Conservation (phyloP, 2,329 filamentous ascomycete genomes). For the Tolypocladium sp. region DNA sequence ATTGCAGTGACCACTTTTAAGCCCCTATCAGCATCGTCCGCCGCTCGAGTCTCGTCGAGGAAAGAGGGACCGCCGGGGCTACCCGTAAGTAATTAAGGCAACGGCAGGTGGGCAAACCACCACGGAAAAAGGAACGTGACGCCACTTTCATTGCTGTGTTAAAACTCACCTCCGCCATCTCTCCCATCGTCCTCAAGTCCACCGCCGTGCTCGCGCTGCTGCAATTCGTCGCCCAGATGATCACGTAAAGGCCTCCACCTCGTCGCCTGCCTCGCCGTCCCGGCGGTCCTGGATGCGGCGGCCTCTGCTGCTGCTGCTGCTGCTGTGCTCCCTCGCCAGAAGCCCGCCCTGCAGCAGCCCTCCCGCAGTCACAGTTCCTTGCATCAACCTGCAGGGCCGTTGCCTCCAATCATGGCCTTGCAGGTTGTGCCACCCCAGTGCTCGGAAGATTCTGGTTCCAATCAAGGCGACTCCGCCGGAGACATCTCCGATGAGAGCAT, state of each 20-base stretch:
- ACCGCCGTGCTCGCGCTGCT: not conserved
- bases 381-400: constrained; percentile 12
- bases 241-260: not conserved
- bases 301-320: not conserved
- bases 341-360: not conserved
- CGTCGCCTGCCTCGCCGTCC: not conserved
- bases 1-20: not conserved
- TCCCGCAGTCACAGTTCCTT: constrained; percentile 5
- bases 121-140: not conserved
- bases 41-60: not conserved
- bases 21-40: not conserved
- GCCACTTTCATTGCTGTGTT: not conserved
- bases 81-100: not conserved
- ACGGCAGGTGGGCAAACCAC: not conserved
- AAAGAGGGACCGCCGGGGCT: not conserved
- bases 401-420: constrained; percentile 16
- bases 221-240: not conserved
- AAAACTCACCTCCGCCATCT: not conserved
- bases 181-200: not conserved
- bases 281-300: constrained; percentile 3
- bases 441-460: constrained; percentile 10
- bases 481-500: constrained; percentile 6
- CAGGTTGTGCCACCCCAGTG: constrained; percentile 12
- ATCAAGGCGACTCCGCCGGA: constrained; percentile 9
- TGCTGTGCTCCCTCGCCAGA: not conserved